Conservation (phyloP, 805 yeast genomes). For the Suhomyces sp. region DNA sequence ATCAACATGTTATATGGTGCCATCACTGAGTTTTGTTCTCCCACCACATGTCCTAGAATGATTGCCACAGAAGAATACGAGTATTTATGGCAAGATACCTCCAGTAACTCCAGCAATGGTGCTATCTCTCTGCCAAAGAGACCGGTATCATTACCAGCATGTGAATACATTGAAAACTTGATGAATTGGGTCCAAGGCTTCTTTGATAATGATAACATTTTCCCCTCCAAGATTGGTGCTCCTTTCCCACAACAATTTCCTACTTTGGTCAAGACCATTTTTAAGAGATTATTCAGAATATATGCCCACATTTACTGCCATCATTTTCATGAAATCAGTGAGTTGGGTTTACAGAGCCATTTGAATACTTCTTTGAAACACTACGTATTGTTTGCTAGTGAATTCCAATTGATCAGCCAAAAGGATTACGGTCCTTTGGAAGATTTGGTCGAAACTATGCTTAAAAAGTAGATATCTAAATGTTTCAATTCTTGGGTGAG, state of each 20-base stretch:
- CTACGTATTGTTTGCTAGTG: slow-evolving; percentile 81
- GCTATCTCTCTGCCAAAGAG: slow-evolving; percentile 43
- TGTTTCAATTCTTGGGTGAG: neutral
- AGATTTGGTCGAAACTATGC: slow-evolving; percentile 73
- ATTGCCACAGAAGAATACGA: slow-evolving; percentile 97
- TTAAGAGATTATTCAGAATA: slow-evolving; percentile 88
- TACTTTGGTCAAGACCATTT: slow-evolving; percentile 75
- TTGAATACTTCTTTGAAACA: slow-evolving; percentile 93
- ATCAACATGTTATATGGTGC: slow-evolving; percentile 95
- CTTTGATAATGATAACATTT: slow-evolving; percentile 84
- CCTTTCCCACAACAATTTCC: slow-evolving; percentile 87
- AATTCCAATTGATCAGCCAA: slow-evolving; percentile 71
- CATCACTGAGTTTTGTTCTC: slow-evolving; percentile 94
- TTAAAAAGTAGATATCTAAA: slow-evolving; percentile 42
- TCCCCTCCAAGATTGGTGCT: slow-evolving; percentile 89
- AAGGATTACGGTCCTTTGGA: slow-evolving; percentile 92
- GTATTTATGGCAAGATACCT: slow-evolving; percentile 91
- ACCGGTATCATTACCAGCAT: slow-evolving; percentile 89
- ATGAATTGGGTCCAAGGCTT: slow-evolving; percentile 96
- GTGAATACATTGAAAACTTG: slow-evolving; percentile 88
- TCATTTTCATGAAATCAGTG: slow-evolving; percentile 93
- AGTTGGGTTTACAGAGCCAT: slow-evolving; percentile 88
- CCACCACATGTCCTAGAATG: slow-evolving; percentile 93
- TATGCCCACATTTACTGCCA: slow-evolving; percentile 98
- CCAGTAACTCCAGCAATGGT: slow-evolving; percentile 34